Base-by-base conservation (phyloP, 164 flowering plant genomes). In the Chloranthus sessilifolius region DNA sequence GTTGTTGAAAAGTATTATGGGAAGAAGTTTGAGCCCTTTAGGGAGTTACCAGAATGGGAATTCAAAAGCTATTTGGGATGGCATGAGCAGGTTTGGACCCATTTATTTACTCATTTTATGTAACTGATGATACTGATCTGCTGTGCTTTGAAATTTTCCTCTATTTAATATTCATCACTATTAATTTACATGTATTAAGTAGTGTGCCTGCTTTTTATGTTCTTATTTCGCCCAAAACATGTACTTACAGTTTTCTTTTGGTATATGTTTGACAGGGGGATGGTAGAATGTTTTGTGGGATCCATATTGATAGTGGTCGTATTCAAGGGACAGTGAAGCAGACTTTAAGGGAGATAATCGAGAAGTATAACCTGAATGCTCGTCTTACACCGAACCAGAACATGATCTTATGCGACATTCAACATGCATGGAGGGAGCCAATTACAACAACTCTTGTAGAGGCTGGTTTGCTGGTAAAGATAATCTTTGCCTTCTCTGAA, bases 251-350 rank as follows among this genome's bases (percentile, higher is more conserved):
- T 51, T 22, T 25, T 38, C 20, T 31, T 19, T 41, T 26, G 25
- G 19, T 16, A 12, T 24, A 37, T 55, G 3, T 34, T 52, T 23
- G 39, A 43, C 73, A 94, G 99, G 99, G 95, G 22, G 72, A 86
- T 61, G 97, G 99, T 46, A 49, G 62, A 51, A 62, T 79, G 50
- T 94, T 77, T 63, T 94, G 95, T 68, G 99, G 99, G 55, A 77
- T 94, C 25, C 95, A 89, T 73, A 85, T 94, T 73, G 96, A 94
- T 53, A 94, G 44, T 81, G 99, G 99, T n/a, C 91, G 97, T 50
- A 55, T 94, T 57, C 79, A 72, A 36, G 99, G 99, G 5, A 53
- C 47, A 36, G 81, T 81, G 95, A 94, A 94, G 73, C 78, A 60
- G 63, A 66, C 90, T 21, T 64, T 94, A 37, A 72, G 99, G 70